Base-by-base conservation (phyloP, 2,329 filamentous ascomycete genomes). In the Penicillium sp. region DNA sequence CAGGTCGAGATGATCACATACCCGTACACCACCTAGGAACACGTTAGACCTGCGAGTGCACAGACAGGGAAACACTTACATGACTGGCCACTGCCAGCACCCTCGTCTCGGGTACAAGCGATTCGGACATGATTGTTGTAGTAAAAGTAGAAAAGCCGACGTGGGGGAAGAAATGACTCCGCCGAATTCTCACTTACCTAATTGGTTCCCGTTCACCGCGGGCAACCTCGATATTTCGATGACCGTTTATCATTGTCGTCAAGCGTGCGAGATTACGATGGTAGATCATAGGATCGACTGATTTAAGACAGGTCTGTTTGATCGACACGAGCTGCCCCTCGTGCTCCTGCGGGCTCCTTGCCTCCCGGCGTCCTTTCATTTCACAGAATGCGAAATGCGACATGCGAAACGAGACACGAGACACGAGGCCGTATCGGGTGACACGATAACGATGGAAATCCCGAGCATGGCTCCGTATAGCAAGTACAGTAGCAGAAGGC, bases 11-110 rank as follows among this genome's bases (percentile, higher is more conserved):
- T 35, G 43, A 47, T 38, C 40, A 61, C 59, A 61, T 67, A 62
- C 67, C 67, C 67, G 55, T 69, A 70, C 30, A 68, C 66, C 6
- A 65, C 66, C 70, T 71, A 27, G 11, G 22, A 27, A 25, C 9
- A 27, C 20, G 13, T 41, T 24, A 41, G 39, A n/a, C 5, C 10
- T 24, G 22, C 24, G 4, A 41, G 13, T 27, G 13, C 5, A 16
- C 18, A 3, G 18, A 10, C 20, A 20, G 20, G 13, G 11, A 1
- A 44, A 16, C 6, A 55, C 66, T 55, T 87, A 96, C 92, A 92
- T 96, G 92, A 75, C 92, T 96, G 70, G 92, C 91, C 63, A 96
- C 83, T 52, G 92, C 91, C 68, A 96, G 81, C 56, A 96, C 90
- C 64, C 80, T 77, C 46, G 83, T 86, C 61, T 86, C 83, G 22